Percentiles rank a stretch among this genome's conserved stretches.
phyloP scores from a whole-genome alignment of 2,329 filamentous ascomycete species.

The Podosphaera xanthii region DNA sequence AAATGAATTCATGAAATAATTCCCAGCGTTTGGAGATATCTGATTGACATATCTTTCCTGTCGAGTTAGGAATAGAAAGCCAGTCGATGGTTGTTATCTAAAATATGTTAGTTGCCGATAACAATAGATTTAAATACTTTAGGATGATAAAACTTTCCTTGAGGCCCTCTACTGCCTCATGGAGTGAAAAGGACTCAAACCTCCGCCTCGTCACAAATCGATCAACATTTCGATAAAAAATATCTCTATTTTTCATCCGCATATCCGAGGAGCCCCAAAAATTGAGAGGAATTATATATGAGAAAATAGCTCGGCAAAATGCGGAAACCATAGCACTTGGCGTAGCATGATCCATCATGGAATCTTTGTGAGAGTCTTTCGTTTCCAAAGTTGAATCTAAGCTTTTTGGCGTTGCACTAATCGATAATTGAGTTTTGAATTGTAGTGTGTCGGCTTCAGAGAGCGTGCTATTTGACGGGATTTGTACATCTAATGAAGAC shows the following conservation, averaged over 20 bases:
- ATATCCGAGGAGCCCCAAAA: slow-evolving; percentile 45
- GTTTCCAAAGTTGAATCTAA: slow-evolving; percentile 7
- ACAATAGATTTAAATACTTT: neutral
- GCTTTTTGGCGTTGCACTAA: neutral
- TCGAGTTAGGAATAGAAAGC: slow-evolving; percentile 34
- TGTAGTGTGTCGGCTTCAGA: slow-evolving; percentile 4
- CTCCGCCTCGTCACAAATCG: slow-evolving; percentile 54
- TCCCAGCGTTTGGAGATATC: slow-evolving; percentile 58
- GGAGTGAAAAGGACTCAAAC: slow-evolving; percentile 61
- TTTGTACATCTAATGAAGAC: neutral
- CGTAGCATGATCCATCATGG: slow-evolving; percentile 43
- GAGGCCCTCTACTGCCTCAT: slow-evolving; percentile 53
- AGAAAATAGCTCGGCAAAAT: slow-evolving; percentile 60
- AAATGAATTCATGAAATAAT: slow-evolving; percentile 65
- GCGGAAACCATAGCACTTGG: slow-evolving; percentile 49
- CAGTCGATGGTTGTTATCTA: slow-evolving; percentile 49
- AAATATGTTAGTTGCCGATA: neutral
- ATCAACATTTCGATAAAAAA: slow-evolving; percentile 47
- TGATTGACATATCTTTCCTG: slow-evolving; percentile 38
- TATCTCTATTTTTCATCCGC: slow-evolving; percentile 33
- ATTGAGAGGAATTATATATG: slow-evolving; percentile 45
- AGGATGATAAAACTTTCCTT: slow-evolving; percentile 29
- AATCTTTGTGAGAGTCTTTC: slow-evolving; percentile 16
- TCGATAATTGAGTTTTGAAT: slow-evolving; percentile 9
- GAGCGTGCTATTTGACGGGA: neutral